These are phyloP conservation scores for Peniophora sp. DNA, from an alignment of 1,284 basidiomycete species.

Conservation along the genomic window DNA sequence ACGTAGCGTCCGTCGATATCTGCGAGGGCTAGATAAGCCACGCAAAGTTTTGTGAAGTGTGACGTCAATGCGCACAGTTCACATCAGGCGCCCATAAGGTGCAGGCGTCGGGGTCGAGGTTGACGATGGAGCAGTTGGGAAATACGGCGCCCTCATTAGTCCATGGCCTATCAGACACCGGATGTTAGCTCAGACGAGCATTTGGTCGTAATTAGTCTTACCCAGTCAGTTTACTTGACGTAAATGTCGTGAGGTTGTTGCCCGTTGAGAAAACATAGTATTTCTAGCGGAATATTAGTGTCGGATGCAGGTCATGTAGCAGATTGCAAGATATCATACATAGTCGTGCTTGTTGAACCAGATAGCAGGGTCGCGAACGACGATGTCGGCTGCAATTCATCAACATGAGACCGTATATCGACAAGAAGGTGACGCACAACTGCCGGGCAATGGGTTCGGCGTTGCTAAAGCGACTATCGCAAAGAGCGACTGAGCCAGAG, in stretches of 20 bases:
- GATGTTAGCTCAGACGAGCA: too few species aligned
- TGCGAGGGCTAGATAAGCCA: background rate
- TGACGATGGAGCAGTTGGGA: slow-evolving; percentile 9
- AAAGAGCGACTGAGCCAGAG: background rate
- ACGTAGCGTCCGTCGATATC: slow-evolving; percentile 16
- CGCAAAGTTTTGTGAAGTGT: too few species aligned
- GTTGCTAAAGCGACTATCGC: background rate
- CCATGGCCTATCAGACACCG: slow-evolving; percentile 10
- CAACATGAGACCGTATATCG: background rate
- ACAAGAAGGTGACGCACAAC: background rate
- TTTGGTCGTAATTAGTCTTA: slow-evolving; percentile 2
- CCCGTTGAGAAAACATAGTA: slow-evolving; percentile 15
- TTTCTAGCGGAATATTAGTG: slow-evolving; percentile 2
- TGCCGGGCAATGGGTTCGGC: background rate
- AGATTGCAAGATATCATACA: background rate
- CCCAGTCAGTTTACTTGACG: slow-evolving; percentile 13
- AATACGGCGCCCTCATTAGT: slow-evolving; percentile 14
- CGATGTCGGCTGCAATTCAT: background rate
- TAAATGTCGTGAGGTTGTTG: slow-evolving; percentile 12
- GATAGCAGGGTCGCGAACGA: background rate
- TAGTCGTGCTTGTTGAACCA: background rate
- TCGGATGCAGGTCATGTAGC: background rate
- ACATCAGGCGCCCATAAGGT: slow-evolving; percentile 17
- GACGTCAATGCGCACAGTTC: slow-evolving; percentile 5
- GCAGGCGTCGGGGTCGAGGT: slow-evolving; percentile 10